phyloP scores from a whole-genome alignment of 2,329 filamentous ascomycete species.

The Remersonia thermophila region DNA sequence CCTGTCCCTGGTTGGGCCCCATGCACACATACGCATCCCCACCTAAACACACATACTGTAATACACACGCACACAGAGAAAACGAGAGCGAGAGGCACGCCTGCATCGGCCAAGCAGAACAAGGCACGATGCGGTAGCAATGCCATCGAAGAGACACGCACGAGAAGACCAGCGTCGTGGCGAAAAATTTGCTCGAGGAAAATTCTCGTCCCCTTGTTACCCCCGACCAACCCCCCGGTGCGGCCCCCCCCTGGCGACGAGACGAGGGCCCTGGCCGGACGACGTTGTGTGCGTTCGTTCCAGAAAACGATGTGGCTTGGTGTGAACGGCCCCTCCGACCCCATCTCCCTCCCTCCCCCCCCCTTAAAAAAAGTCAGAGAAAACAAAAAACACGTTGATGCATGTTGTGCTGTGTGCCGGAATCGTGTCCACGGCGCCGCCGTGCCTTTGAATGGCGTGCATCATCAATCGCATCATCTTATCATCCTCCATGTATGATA shows the following conservation, averaged over 20 bases:
- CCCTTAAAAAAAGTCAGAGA: too few relatives aligned
- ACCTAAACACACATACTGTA: neutral
- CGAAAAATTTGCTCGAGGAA: slow-evolving; percentile 3
- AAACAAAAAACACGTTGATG: too few relatives aligned
- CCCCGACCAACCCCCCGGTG: neutral
- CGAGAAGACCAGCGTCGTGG: slow-evolving; percentile 12
- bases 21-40: neutral
- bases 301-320: slow-evolving; percentile 12
- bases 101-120: slow-evolving; percentile 15
- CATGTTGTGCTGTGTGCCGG: too few relatives aligned
- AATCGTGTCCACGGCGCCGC: too few relatives aligned
- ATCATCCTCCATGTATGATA: too few relatives aligned
- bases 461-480: slow-evolving; percentile 22
- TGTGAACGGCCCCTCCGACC: too few relatives aligned
- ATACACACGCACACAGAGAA: too few relatives aligned
- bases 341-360: too few relatives aligned
- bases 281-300: slow-evolving; percentile 14
- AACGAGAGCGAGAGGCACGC: too few relatives aligned
- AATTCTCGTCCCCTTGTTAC: slow-evolving; percentile 10
- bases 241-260: neutral
- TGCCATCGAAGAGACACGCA: neutral
- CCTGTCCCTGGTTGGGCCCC: too few relatives aligned
- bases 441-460: too few relatives aligned
- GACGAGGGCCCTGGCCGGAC: too few relatives aligned
- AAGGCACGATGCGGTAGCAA: slow-evolving; percentile 10